phyloP scores from a whole-genome alignment of 306 rosid species.

The Benincasa hispida region DNA sequence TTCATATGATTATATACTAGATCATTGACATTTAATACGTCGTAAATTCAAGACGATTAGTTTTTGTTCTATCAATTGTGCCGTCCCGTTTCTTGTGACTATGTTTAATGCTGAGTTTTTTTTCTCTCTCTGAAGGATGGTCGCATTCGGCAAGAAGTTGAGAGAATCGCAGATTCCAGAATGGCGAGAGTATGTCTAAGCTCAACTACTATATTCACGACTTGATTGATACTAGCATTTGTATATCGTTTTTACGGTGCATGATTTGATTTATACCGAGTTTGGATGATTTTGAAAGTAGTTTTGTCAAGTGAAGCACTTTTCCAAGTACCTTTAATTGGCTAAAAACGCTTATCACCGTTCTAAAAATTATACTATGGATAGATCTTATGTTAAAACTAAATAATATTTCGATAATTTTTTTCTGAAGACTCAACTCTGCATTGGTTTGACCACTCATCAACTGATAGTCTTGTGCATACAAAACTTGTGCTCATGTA shows the following conservation, averaged over 20 bases:
- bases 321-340: background rate
- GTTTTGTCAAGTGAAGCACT: background rate
- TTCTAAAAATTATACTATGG: background rate
- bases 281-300: background rate
- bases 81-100: background rate
- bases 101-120: background rate
- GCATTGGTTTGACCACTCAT: background rate
- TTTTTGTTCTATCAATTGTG: background rate
- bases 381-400: background rate
- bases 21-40: background rate
- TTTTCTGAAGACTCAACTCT: background rate
- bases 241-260: background rate
- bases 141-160: slow-evolving; percentile 74
- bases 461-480: background rate
- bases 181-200: slow-evolving; percentile 57
- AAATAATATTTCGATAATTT: background rate
- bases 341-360: background rate
- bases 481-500: background rate
- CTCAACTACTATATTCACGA: background rate
- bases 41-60: background rate
- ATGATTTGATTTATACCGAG: background rate
- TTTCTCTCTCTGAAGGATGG: slow-evolving; percentile 38
- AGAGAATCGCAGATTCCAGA: slow-evolving; percentile 76
- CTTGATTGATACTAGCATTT: background rate
- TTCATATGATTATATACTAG: background rate